These are phyloP conservation scores for Penicillium sp. DNA, from an alignment of 2,329 filamentous ascomycete genomes.

Conservation along the genomic window DNA sequence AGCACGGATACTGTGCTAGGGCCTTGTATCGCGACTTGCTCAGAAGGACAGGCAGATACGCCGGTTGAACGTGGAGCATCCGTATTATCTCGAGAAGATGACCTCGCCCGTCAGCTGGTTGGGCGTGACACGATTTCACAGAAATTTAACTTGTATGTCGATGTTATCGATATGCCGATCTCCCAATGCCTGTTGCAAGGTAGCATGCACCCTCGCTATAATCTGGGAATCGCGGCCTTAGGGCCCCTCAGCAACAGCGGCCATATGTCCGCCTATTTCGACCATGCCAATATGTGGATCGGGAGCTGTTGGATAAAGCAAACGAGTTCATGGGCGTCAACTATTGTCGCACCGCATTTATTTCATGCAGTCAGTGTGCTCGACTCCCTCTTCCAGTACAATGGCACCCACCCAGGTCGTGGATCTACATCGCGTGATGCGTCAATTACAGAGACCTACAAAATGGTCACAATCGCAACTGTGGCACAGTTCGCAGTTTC, in stretches of 20 bases:
- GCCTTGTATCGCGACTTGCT: not conserved
- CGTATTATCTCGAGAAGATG: not conserved
- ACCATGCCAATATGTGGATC: not conserved
- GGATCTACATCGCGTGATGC: slow-evolving; percentile 2
- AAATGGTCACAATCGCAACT: slow-evolving; percentile 15
- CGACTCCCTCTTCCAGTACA: slow-evolving; percentile 13
- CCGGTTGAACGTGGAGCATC: not conserved
- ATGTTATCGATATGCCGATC: slow-evolving; percentile 16
- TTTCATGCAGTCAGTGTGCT: slow-evolving; percentile 15
- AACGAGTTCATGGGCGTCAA: not conserved
- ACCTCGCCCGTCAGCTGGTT: not conserved
- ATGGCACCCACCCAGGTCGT: not conserved
- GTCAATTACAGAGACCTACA: slow-evolving; percentile 13
- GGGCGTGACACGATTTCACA: not conserved
- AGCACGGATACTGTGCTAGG: not conserved
- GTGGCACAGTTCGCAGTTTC: slow-evolving; percentile 12
- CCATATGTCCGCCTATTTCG: not conserved
- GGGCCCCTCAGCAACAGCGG: not conserved
- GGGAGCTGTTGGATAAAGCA: not conserved
- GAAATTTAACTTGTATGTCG: slow-evolving; percentile 15
- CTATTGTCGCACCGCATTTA: slow-evolving; percentile 5
- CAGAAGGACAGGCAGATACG: not conserved
- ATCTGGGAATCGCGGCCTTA: slow-evolving; percentile 14
- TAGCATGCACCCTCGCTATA: slow-evolving; percentile 15
- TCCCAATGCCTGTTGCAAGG: slow-evolving; percentile 10